A percentile compares a stretch with the other conserved stretches of the same genome.
Conservation (phyloP, 148 eudicot species). For the Silene latifolia region DNA sequence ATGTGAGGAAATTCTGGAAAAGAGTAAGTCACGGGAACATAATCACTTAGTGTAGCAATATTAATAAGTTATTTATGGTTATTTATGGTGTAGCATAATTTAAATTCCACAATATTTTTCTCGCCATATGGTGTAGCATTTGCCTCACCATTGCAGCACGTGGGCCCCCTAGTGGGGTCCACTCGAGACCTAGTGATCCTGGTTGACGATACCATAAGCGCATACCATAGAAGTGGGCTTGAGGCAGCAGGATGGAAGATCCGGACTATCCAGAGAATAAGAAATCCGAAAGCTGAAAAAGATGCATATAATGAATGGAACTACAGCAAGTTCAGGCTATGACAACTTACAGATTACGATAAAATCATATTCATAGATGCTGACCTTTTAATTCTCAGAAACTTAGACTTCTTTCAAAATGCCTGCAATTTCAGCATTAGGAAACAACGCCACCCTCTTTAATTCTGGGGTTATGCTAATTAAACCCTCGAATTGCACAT, state of each 20-base stretch:
- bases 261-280: constrained; percentile 60
- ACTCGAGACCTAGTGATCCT: constrained; percentile 75
- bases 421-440: constrained; percentile 86
- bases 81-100: too few relatives aligned
- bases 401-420: constrained; percentile 71
- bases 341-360: constrained; percentile 89
- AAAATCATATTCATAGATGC: constrained; percentile 88
- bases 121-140: too few relatives aligned
- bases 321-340: constrained; percentile 89
- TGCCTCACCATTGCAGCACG: too few relatives aligned
- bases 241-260: constrained; percentile 87
- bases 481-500: constrained; percentile 91
- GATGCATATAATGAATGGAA: constrained; percentile 94
- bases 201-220: constrained; percentile 74
- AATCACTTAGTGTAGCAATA: too few relatives aligned
- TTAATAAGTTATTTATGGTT: too few relatives aligned
- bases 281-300: constrained; percentile 87
- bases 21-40: too few relatives aligned
- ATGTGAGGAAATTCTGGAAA: too few relatives aligned
- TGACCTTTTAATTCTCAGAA: constrained; percentile 61
- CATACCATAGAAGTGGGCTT: constrained; percentile 67
- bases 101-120: too few relatives aligned
- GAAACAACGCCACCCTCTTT: constrained; percentile 70
- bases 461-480: constrained; percentile 96
- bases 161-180: too few relatives aligned